phyloP scores from a whole-genome alignment of 192 early-diverging fungal genomes.

The Entophlyctis luteolus region DNA sequence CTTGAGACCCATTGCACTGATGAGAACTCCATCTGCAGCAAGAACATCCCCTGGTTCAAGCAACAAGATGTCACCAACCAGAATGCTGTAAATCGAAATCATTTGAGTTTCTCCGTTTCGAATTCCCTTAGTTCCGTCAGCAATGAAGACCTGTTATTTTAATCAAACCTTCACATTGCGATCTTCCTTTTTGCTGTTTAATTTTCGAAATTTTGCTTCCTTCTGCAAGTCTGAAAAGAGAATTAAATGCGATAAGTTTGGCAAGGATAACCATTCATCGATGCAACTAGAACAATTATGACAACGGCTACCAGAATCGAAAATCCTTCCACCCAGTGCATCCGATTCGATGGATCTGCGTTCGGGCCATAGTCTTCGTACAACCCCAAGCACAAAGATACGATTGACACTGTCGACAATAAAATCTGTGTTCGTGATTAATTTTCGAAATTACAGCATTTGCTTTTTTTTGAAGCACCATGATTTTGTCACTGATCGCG shows the following conservation, averaged over 20 bases:
- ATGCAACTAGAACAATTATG: conserved; percentile 15
- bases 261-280: conserved; percentile 12
- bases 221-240: conserved; percentile 68
- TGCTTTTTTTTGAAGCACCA: conserved; percentile 27
- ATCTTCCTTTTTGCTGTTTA: conserved; percentile 85
- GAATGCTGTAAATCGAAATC: conserved; percentile 73
- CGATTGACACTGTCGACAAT: conserved; percentile 75
- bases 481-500: conserved; percentile 48
- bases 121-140: conserved; percentile 37
- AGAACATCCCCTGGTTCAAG: conserved; percentile 91
- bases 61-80: conserved; percentile 88
- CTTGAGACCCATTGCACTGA: conserved; percentile 75
- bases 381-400: conserved; percentile 81
- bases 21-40: conserved; percentile 82
- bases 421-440: conserved; percentile 54
- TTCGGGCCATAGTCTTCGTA: conserved; percentile 72
- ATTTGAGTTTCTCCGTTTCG: conserved; percentile 72
- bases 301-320: conserved; percentile 71
- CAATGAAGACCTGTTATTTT: not conserved
- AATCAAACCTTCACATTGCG: conserved; percentile 61
- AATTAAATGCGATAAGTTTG: too few species aligned
- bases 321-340: conserved; percentile 55
- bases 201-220: conserved; percentile 81
- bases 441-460: not conserved
- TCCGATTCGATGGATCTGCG: conserved; percentile 27